Percentiles rank a stretch among this genome's conserved stretches.
Evolutionary conservation across 176 grass and related monocot genomes (phyloP).

Genomic region (Secale cereale): DNA sequence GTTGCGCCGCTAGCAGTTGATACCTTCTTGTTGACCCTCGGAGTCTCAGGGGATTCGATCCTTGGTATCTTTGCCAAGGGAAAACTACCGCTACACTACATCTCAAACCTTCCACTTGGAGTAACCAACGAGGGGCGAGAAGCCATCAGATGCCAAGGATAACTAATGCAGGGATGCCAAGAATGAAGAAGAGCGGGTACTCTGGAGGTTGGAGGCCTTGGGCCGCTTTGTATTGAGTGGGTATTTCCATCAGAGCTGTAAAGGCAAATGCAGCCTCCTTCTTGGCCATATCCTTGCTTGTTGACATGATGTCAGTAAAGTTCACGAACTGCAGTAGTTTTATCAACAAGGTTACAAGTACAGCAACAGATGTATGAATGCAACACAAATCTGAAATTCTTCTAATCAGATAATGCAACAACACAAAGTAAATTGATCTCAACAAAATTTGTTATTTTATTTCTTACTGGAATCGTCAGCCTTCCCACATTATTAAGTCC

Average conservation of each 20-base stretch:
- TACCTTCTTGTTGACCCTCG: too few relatives aligned
- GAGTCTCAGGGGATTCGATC: too few relatives aligned
- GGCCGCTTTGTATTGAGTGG: constrained; percentile 83
- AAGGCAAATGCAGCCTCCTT: constrained; percentile 91
- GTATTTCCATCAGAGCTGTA: constrained; percentile 97
- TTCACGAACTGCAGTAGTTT: constrained; percentile 79
- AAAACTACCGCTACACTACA: too few relatives aligned
- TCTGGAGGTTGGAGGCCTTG: constrained; percentile 56
- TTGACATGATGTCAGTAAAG: constrained; percentile 87
- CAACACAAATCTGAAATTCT: background rate
- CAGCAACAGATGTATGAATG: background rate
- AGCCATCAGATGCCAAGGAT: background rate
- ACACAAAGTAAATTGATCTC: background rate
- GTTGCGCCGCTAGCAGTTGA: too few relatives aligned
- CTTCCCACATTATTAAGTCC: background rate
- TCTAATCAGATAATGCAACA: constrained; percentile 31
- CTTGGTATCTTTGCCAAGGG: too few relatives aligned
- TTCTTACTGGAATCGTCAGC: background rate
- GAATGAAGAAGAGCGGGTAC: constrained; percentile 40
- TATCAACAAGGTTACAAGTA: background rate
- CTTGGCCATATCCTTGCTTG: constrained; percentile 65
- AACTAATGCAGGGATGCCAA: background rate
- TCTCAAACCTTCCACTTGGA: too few relatives aligned
- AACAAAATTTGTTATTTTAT: background rate
- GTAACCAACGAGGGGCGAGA: too few relatives aligned